Base-by-base conservation (phyloP, 2,329 filamentous ascomycete genomes). In the Penicillium sp. region DNA sequence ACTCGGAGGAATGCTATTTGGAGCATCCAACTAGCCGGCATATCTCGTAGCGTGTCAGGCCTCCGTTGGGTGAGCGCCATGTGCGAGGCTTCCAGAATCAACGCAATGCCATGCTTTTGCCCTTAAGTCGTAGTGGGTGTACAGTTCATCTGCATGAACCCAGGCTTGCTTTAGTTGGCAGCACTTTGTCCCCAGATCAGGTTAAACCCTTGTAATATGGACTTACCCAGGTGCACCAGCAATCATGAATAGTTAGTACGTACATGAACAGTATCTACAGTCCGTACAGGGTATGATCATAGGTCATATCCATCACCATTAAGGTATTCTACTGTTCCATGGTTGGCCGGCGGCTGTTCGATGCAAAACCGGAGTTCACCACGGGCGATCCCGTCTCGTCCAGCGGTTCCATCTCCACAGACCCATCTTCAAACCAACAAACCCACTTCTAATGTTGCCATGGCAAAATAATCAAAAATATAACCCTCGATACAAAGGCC, bases 361-460 rank as follows among this genome's bases (percentile, higher is more conserved):
- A 55, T 44, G 26, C 40, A 45, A 57, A 47, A 37, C 56, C 47
- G 45, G 53, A 57, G 48, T 52, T 14, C 24, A 51, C 8, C 8
- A 59, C 61, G 63, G 63, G 40, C 39, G 42, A 50, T 63, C 62
- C 63, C 63, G 63, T 60, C 53, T 64, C 56, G 36, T 59, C 57
- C 62, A 64, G 48, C 48, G 63, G 63, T 63, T 63, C 62, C 43
- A 42, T 58, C 62, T 59, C 63, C 62, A 62, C 60, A 33, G 50
- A 57, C 60, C 56, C 62, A 60, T 54, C 36, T 48, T 43, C 19
- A 39, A 48, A 56, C 31, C 45, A 54, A 48, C 28, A 39, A 43
- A 50, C 44, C 45, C 29, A 23, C 33, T 47, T 19, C 43, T 37
- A 46, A 56, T 50, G 60, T 65, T 66, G 62, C 62, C 57, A 64